phyloP scores from a whole-genome alignment of 768 basidiomycete genomes.

The Termitomyces heimii region DNA sequence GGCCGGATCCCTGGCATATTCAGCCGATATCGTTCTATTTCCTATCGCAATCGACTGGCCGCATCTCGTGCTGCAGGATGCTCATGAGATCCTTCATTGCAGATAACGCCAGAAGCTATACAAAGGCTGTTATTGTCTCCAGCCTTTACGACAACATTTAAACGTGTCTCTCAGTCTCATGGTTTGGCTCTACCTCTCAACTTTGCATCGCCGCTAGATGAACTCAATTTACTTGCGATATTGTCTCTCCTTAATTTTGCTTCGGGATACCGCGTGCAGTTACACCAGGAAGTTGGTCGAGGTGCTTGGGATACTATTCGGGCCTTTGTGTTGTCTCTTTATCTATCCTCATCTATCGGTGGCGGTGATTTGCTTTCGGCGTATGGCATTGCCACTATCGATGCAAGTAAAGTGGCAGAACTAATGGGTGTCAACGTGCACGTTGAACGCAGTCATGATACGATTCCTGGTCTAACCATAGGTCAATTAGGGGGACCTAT shows the following conservation, averaged over 20 bases:
- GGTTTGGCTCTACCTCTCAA: conserved; percentile 75
- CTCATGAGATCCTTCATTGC: conserved; percentile 2
- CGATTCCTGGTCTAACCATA: conserved; percentile 61
- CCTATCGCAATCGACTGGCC: not conserved
- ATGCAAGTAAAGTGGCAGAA: conserved; percentile 57
- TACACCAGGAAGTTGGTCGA: conserved; percentile 67
- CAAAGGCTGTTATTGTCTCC: conserved; percentile 58
- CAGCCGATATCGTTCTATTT: not conserved
- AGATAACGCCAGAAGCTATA: conserved; percentile 59
- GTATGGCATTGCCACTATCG: conserved; percentile 53
- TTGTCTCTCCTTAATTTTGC: conserved; percentile 80
- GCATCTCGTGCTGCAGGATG: not conserved
- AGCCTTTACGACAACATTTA: conserved; percentile 56
- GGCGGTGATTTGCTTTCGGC: conserved; percentile 61
- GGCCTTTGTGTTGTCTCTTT: conserved; percentile 66
- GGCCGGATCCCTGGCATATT: not conserved
- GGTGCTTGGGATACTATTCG: conserved; percentile 85
- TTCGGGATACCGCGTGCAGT: conserved; percentile 70
- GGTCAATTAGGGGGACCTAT: conserved; percentile 74
- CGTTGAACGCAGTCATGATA: conserved; percentile 63
- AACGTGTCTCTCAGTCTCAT: conserved; percentile 55
- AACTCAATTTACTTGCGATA: conserved; percentile 77
- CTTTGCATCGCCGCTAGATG: conserved; percentile 65
- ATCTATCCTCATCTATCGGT: conserved; percentile 55
- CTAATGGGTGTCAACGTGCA: conserved; percentile 68